phyloP scores from a whole-genome alignment of 2,329 filamentous ascomycete species.

The Cladophialophora bantiana region DNA sequence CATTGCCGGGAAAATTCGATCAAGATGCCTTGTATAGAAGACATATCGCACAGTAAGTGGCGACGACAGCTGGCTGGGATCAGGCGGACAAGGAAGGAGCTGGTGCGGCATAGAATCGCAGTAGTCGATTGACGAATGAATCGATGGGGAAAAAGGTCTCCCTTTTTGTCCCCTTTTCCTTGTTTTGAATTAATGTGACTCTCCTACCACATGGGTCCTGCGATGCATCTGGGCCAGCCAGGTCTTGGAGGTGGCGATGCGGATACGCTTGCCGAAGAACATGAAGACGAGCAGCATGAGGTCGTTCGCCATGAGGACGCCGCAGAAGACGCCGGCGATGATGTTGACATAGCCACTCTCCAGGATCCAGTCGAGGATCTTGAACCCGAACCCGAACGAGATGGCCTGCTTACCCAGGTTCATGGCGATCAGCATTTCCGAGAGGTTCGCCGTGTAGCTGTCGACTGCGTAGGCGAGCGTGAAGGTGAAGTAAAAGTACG shows the following conservation, averaged over 20 bases:
- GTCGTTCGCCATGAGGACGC: conserved; percentile 59
- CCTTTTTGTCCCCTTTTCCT: background rate
- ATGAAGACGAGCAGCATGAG: conserved; percentile 59
- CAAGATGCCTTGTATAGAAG: conserved; percentile 5
- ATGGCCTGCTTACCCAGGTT: conserved; percentile 65
- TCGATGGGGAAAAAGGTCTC: background rate
- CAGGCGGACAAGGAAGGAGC: background rate
- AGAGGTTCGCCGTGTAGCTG: conserved; percentile 65
- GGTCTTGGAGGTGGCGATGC: conserved; percentile 53
- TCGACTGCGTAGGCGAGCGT: conserved; percentile 68
- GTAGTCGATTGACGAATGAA: background rate
- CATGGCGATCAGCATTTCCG: conserved; percentile 68
- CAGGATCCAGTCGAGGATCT: conserved; percentile 60
- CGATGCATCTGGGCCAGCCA: conserved; percentile 59
- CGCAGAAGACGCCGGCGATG: conserved; percentile 60
- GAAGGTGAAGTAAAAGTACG: conserved; percentile 65
- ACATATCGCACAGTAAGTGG: background rate
- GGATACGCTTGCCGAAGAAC: conserved; percentile 59
- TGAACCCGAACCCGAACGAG: conserved; percentile 60
- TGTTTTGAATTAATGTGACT: conserved; percentile 41
- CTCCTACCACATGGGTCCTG: conserved; percentile 45
- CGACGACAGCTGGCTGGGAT: background rate
- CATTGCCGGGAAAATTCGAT: background rate
- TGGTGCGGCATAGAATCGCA: background rate
- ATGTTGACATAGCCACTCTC: conserved; percentile 59